Conservation (phyloP, 345 rosid species). For the Linum tenue region DNA sequence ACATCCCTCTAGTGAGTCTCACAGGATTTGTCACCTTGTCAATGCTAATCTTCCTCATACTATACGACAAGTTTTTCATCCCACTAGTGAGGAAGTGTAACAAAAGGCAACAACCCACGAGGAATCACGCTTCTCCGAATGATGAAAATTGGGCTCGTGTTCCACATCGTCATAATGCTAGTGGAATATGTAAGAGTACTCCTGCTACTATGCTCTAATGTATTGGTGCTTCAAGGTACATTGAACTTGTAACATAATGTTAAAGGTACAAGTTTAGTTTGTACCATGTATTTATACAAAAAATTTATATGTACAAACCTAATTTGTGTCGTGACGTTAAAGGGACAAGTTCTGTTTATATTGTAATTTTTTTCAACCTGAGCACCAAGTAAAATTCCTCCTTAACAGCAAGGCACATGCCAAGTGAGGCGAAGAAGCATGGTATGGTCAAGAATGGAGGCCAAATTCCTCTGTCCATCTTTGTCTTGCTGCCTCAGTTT, state of each 20-base stretch:
- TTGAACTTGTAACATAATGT: too few species aligned
- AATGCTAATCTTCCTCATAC: conserved; percentile 72
- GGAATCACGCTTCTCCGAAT: conserved; percentile 78
- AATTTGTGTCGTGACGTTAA: too few species aligned
- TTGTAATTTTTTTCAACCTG: too few species aligned
- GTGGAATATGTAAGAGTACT: too few species aligned
- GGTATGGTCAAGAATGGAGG: conserved; percentile 26
- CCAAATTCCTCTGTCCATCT: conserved; percentile 31
- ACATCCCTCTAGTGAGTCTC: conserved; percentile 73
- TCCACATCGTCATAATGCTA: conserved; percentile 68
- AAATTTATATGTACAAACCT: too few species aligned
- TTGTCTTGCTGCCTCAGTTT: conserved; percentile 78
- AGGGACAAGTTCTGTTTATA: too few species aligned
- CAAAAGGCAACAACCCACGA: conserved; percentile 63
- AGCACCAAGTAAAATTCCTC: too few species aligned
- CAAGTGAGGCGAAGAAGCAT: conserved; percentile 56
- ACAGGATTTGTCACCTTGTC: conserved; percentile 78
- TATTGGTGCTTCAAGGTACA: too few species aligned
- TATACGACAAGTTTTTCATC: conserved; percentile 72
- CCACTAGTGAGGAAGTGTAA: conserved; percentile 64
- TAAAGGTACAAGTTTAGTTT: too few species aligned
- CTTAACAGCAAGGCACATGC: conserved; percentile 65
- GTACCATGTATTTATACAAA: too few species aligned
- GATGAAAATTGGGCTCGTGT: conserved; percentile 62
- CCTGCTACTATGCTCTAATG: too few species aligned